Evolutionary conservation across 306 rosid genomes (phyloP), one percentile per base, ranked within the genome.

Genomic region (Mucuna pruriens): DNA sequence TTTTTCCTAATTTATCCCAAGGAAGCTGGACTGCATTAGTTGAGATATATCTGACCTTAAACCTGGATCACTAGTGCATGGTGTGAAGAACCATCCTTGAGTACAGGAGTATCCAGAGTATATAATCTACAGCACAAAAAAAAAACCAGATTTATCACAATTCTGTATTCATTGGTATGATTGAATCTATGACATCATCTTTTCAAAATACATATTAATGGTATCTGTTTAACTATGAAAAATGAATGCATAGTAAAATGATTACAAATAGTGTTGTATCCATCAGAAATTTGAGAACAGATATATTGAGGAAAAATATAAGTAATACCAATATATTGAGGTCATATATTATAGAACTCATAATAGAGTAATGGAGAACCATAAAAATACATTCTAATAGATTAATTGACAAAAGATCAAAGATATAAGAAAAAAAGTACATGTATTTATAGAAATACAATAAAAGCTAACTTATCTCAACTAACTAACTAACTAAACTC

Each of bases 81-180:
- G 94, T 22, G 99, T 93, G 88, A 96, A 84, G 90, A 96, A 92
- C 98, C 99, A 96, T n/a, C 99, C 99, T 64, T 96, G 99, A 45
- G 91, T 85, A 61, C 99, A 96, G 60, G 92, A 81, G 76, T 92
- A 94, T 79, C 97, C 87, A 29, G 97, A 91, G 80, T 94, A 94
- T 77, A 94, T 82, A 78, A 92, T 75, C 98, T 94, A 84, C 81
- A 85, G 80, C 26, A n/a, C 25, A 48, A n/a, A 65, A 39, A 5
- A 3, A 40, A 71, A 44, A 6, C 4, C 3, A 11, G 9, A 70
- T 69, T 69, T 3, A 3, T 77, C 36, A 36, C 19, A 52, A 66
- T 72, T 29, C 10, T 23, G 19, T 49, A 38, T 29, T 39, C 23
- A 58, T 71, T 49, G 15, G 68, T 49, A 76, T 42, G 31, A 48